Evolutionary conservation across 495 filamentous ascomycete genomes (phyloP).

Genomic region (Trichoderma asperelloides): DNA sequence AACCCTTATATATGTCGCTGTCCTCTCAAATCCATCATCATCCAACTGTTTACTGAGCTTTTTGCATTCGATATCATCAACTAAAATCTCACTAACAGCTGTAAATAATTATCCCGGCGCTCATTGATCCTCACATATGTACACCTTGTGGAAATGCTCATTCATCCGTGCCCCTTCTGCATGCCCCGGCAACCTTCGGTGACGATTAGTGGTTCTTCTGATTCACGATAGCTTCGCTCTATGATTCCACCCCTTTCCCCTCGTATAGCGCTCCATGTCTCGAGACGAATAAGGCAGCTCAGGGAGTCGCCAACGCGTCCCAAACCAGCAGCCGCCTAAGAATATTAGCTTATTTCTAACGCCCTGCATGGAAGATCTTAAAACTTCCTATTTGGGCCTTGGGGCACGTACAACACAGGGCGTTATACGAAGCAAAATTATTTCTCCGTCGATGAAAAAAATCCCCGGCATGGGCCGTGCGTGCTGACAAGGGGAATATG

Average conservation of each 20-base stretch:
- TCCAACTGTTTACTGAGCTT: background rate
- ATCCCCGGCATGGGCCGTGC: background rate
- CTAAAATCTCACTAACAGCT: background rate
- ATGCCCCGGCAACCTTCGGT: no score
- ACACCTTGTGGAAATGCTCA: background rate
- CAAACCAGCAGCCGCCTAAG: background rate
- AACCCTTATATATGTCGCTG: background rate
- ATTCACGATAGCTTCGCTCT: background rate
- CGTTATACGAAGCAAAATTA: background rate
- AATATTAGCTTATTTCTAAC: background rate
- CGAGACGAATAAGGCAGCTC: background rate
- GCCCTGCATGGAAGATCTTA: background rate
- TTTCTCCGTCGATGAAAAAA: background rate
- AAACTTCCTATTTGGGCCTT: background rate
- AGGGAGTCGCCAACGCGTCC: background rate
- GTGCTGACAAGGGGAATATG: background rate
- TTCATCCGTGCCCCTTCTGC: background rate
- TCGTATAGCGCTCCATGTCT: background rate
- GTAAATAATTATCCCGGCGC: background rate
- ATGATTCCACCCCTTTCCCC: background rate
- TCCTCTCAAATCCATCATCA: background rate
- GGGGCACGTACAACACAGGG: background rate
- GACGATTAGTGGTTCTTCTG: no score
- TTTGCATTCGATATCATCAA: background rate
- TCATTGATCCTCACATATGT: background rate